A percentile compares a stretch with the other conserved stretches of the same genome.
These are phyloP conservation scores for Croton setiger DNA, from an alignment of 441 rosid species.

Conservation along the genomic window DNA sequence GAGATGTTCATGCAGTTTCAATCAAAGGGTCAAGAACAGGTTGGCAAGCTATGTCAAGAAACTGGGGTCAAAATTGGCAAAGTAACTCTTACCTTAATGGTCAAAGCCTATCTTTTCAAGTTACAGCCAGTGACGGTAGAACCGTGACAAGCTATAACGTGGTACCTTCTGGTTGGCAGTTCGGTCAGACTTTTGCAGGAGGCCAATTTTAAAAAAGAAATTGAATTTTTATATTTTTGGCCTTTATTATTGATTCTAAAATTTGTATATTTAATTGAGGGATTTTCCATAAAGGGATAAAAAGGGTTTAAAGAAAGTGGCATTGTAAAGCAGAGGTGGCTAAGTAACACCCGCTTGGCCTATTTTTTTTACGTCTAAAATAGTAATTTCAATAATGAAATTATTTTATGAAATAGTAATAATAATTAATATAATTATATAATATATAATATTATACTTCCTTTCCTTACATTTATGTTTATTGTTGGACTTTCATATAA, in stretches of 20 bases:
- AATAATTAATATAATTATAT: no score
- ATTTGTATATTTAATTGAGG: background rate
- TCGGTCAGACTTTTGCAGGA: constrained; percentile 76
- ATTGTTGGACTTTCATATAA: background rate
- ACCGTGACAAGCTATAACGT: constrained; percentile 50
- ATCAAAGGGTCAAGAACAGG: constrained; percentile 35
- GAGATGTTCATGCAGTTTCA: constrained; percentile 37
- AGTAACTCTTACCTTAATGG: constrained; percentile 37
- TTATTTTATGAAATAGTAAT: no score
- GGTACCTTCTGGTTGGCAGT: constrained; percentile 65
- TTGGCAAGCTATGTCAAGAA: constrained; percentile 43
- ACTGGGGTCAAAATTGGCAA: constrained; percentile 51
- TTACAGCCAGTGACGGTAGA: constrained; percentile 74
- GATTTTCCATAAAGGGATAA: no score
- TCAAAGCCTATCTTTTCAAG: constrained; percentile 43
- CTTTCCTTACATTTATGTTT: background rate
- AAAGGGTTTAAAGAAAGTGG: background rate
- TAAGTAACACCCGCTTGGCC: background rate
- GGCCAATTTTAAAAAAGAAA: constrained; percentile 33
- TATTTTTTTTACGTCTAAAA: background rate
- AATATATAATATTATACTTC: no score
- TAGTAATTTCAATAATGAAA: background rate
- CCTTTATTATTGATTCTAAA: background rate
- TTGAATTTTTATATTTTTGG: no score
- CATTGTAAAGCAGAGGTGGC: background rate